phyloP scores from a whole-genome alignment of 2,329 filamentous ascomycete species.

The Diplodia mutila region DNA sequence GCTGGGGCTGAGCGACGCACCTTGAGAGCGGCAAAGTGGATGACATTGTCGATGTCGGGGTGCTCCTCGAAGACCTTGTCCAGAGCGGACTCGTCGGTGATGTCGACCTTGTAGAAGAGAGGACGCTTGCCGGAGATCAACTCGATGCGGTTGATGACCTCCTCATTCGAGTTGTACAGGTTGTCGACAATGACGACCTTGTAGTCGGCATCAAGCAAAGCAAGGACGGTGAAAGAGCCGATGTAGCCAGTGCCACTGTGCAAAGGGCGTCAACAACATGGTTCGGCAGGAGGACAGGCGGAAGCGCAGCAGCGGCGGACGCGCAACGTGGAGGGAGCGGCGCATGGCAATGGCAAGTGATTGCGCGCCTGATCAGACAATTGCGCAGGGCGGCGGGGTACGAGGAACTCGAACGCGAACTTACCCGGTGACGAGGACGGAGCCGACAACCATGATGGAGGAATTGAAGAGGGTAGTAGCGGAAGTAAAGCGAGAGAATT shows the following conservation, averaged over 20 bases:
- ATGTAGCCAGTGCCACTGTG: conserved; percentile 96
- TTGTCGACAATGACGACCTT: conserved; percentile 96
- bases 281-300: neutral
- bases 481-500: neutral
- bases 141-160: conserved; percentile 93
- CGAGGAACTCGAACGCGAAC: conserved; percentile 37
- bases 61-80: conserved; percentile 87
- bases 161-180: conserved; percentile 93
- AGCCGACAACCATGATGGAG: conserved; percentile 73
- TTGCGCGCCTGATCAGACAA: conserved; percentile 13
- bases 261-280: conserved; percentile 16
- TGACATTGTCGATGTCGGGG: conserved; percentile 94
- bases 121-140: conserved; percentile 88
- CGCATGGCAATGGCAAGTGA: conserved; percentile 9
- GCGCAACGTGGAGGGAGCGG: conserved; percentile 17
- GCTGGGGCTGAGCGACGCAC: conserved; percentile 50
- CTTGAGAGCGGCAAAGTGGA: conserved; percentile 98
- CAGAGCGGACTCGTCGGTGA: conserved; percentile 81
- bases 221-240: conserved; percentile 92
- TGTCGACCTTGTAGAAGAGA: conserved; percentile 80
- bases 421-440: conserved; percentile 91
- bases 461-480: conserved; percentile 7
- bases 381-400: conserved; percentile 9
- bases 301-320: neutral
- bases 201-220: conserved; percentile 91